These are phyloP conservation scores for Yamadazyma endophytica DNA, from an alignment of 805 yeast genomes.

Conservation along the genomic window DNA sequence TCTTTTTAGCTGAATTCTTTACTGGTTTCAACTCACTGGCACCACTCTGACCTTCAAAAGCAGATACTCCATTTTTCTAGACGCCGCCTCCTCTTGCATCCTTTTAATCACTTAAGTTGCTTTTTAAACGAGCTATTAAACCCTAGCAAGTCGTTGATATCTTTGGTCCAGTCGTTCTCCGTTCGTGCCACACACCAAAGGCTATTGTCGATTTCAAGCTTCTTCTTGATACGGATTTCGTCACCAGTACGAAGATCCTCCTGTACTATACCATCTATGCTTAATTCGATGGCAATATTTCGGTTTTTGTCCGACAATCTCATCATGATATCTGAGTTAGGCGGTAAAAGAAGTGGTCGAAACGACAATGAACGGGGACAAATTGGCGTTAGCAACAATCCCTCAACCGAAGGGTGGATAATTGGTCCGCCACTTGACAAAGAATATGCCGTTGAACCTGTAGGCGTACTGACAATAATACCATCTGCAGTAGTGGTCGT, in stretches of 20 bases:
- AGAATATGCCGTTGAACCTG: constrained; percentile 94
- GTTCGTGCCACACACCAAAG: constrained; percentile 84
- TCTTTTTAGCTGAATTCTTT: no score
- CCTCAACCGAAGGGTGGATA: constrained; percentile 83
- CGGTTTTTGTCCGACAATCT: constrained; percentile 47
- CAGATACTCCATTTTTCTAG: no score
- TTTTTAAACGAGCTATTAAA: constrained; percentile 76
- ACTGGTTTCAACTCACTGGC: no score
- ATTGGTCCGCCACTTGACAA: constrained; percentile 89
- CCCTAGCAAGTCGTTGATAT: constrained; percentile 82
- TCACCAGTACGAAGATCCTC: constrained; percentile 69
- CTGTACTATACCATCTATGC: constrained; percentile 82
- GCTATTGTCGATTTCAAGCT: constrained; percentile 39
- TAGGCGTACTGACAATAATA: constrained; percentile 78
- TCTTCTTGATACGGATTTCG: constrained; percentile 56
- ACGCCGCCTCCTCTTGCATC: no score
- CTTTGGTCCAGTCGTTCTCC: constrained; percentile 88
- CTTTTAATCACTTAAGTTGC: no score
- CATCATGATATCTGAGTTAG: constrained; percentile 67
- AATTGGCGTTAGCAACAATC: constrained; percentile 80
- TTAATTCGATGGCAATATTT: constrained; percentile 45
- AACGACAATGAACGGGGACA: constrained; percentile 91
- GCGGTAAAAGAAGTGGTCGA: constrained; percentile 80
- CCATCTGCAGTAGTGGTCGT: constrained; percentile 95
- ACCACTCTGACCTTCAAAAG: no score